Evolutionary conservation across 1,284 basidiomycete species (phyloP), one percentile per base, ranked within the genome.

Genomic region (Boletellus sp.): DNA sequence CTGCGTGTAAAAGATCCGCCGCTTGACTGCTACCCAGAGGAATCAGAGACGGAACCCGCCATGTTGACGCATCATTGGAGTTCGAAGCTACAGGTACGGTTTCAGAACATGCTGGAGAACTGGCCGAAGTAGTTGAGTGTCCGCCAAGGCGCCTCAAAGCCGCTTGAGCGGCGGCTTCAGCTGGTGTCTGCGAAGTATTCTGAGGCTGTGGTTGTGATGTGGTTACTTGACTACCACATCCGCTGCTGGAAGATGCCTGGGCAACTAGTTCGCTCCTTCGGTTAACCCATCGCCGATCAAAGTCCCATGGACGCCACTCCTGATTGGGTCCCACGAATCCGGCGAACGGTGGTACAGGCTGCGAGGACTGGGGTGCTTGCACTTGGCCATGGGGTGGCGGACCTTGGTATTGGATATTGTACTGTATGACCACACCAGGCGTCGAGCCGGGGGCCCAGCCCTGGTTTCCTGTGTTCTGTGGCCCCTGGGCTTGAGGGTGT

Each of bases 271-370:
- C 39, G 16, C n/a, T 47, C 22, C 58, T 53, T 22, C 49, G 56
- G 49, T 64, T 41, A 38, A 65, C 59, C 64, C 60, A 64, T 40
- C 63, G 65, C 16, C 56, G 71, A 53, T 74, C 70, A 24, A 70
- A 55, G 37, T 70, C 71, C 84, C 85, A 87, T 22, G 76, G 76
- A 51, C 80, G 80, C 82, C 83, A 86, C 18, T 68, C 73, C n/a
- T 78, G 81, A 36, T 76, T 78, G 16, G 84, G 84, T 4, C 82
- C 83, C 36, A 76, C 71, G 57, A 86, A 87, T 7, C 85, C 85
- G 53, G 67, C 56, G 54, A 77, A 79, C 36, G 69, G 74, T 2
- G 78, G 81, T 18, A 73, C 60, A 10, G 73, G 70, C 44, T 69
- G 74, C 37, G 67, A 68, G 19, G 63, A 62, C 33, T 60, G 69